Percentiles rank a stretch among this genome's conserved stretches.
Conservation (phyloP, 345 rosid genomes). For the Acer saccharum region DNA sequence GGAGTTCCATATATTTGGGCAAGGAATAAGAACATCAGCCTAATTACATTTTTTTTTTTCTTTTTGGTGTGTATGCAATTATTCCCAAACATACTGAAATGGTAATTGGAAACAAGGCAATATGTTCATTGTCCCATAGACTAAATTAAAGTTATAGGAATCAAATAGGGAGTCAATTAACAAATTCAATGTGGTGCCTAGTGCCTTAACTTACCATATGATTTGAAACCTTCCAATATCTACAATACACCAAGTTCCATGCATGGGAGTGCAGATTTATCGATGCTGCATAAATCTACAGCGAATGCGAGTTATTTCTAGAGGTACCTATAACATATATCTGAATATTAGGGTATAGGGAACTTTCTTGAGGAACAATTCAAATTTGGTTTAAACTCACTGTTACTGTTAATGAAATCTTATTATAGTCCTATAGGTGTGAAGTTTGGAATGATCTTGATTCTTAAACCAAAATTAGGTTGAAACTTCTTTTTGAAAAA, state of each 20-base stretch:
- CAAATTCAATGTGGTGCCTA: neutral
- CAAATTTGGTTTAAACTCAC: neutral
- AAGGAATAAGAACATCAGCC: neutral
- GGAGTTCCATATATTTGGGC: slow-evolving; percentile 5
- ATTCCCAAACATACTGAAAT: neutral
- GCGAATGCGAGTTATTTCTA: neutral
- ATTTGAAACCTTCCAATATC: neutral
- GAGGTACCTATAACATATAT: neutral
- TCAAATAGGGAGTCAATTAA: neutral
- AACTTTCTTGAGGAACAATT: neutral
- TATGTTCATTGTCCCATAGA: no score
- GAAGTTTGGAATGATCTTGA: neutral
- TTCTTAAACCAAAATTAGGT: neutral
- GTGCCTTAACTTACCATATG: neutral
- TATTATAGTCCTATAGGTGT: neutral
- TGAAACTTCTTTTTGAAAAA: neutral
- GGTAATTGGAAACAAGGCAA: neutral
- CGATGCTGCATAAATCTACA: neutral
- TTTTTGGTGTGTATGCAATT: neutral
- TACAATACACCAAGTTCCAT: neutral
- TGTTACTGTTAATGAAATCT: neutral
- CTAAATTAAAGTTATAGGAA: neutral
- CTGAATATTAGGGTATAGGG: neutral
- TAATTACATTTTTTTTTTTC: neutral
- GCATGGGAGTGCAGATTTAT: neutral